A percentile compares a stretch with the other conserved stretches of the same genome.
phyloP scores from a whole-genome alignment of 176 grass and related monocot species.

The Chrysopogon serrulatus region DNA sequence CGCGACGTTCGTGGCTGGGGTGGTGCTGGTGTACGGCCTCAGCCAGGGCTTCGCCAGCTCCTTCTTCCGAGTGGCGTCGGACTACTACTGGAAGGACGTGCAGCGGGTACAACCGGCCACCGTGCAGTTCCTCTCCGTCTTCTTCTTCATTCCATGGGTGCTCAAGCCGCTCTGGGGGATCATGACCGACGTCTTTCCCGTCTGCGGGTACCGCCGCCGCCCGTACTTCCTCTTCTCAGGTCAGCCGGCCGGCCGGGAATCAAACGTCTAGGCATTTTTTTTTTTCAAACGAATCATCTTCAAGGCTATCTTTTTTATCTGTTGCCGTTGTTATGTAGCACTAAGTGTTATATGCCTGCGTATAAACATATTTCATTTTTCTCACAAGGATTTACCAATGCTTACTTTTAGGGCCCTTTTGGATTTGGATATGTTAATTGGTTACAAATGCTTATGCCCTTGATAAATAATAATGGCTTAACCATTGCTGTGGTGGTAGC shows the following conservation, averaged over 20 bases:
- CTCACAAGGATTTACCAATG: not conserved
- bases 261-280: not conserved
- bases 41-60: constrained; percentile 77
- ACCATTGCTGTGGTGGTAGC: not conserved
- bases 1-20: constrained; percentile 65
- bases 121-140: constrained; percentile 72
- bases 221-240: constrained; percentile 88
- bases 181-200: constrained; percentile 74
- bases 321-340: not conserved
- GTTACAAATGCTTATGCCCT: not conserved
- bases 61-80: constrained; percentile 68
- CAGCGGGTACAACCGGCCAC: constrained; percentile 70
- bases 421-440: not conserved
- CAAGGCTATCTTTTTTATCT: not conserved
- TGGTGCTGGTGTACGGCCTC: constrained; percentile 85
- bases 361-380: not conserved
- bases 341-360: not conserved
- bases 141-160: constrained; percentile 79
- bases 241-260: constrained; percentile 15
- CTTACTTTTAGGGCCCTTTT: not conserved
- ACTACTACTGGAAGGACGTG: constrained; percentile 99
- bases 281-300: too few species aligned
- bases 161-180: constrained; percentile 90
- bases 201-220: constrained; percentile 77
- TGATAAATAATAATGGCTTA: not conserved